Evolutionary conservation across 2,329 filamentous ascomycete genomes (phyloP), one percentile per base, ranked within the genome.

Genomic region (Penicillium vulpinum): DNA sequence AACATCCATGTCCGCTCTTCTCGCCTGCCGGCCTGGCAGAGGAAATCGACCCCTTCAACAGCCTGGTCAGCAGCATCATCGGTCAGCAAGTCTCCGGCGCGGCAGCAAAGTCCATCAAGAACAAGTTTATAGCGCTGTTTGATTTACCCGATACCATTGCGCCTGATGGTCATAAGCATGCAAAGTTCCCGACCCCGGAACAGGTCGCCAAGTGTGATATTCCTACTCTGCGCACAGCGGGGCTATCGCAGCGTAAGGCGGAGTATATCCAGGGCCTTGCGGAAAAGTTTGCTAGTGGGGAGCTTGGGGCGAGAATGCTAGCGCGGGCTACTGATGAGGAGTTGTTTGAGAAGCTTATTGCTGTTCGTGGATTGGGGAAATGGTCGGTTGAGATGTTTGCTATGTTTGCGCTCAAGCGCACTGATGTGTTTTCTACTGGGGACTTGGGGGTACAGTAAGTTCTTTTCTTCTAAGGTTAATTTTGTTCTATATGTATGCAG

Each of bases 341-440:
- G 64, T 83, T 99, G 8, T 81, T 97, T 62, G 85, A 89, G 73
- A 88, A 84, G 72, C 80, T 99, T 46, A 91, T 89, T 46, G 90
- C 92, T 1, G 92, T 99, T 5, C 83, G 93, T 10, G 94, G 94
- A 0, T 77, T 97, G 48, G 94, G 94, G 0, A 83, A 82, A 52
- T 97, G 94, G 94, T 92, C 88, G 46, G 92, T 96, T 15, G 92
- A 97, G 79, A 97, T 99, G 94, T 99, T 99, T 80, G 91, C 92
- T 48, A 91, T 90, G 75, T 97, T 99, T 75, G 90, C 86, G n/a
- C 80, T 99, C 39, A 97, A 97, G 81, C 83, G 92, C 13, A 88
- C 92, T 82, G 93, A 99, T 76, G 90, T 99, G 22, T 96, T 97
- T 72, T 91, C 88, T 22, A 88, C 91, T 1, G 93, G 94, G 0